phyloP scores from a whole-genome alignment of 169 alveolate genomes.

The Plasmodium blacklocki region DNA sequence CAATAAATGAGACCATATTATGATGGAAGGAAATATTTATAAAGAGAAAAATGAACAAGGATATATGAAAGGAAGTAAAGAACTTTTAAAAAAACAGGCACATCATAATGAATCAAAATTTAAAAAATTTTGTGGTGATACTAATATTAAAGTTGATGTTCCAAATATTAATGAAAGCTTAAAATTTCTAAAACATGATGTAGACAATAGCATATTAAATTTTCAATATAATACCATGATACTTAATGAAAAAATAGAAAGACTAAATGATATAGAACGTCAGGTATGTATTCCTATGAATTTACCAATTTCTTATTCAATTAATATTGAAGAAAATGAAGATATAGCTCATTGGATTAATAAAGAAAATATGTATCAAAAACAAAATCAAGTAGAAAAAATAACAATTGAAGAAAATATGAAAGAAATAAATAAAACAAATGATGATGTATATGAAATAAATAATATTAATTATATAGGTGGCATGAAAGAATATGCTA shows the following conservation, averaged over 20 bases:
- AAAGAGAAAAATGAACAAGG: conserved; percentile 17
- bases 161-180: conserved; percentile 42
- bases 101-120: conserved; percentile 45
- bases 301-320: conserved; percentile 31
- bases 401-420: no score
- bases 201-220: conserved; percentile 36
- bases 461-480: not conserved
- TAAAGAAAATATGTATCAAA: conserved; percentile 16
- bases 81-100: conserved; percentile 26
- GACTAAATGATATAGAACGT: conserved; percentile 58
- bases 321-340: conserved; percentile 42
- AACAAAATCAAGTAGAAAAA: not conserved
- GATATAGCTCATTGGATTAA: conserved; percentile 40
- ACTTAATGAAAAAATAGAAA: conserved; percentile 45
- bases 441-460: not conserved
- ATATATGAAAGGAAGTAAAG: not conserved
- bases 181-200: conserved; percentile 56
- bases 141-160: conserved; percentile 32
- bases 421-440: no score
- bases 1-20: no score
- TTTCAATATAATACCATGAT: conserved; percentile 45
- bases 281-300: conserved; percentile 53
- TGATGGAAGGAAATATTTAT: conserved; percentile 1
- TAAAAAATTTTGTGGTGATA: conserved; percentile 48
- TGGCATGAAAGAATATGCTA: not conserved